Base-by-base conservation (phyloP, 192 early-diverging fungal genomes). In the Podila epigama region DNA sequence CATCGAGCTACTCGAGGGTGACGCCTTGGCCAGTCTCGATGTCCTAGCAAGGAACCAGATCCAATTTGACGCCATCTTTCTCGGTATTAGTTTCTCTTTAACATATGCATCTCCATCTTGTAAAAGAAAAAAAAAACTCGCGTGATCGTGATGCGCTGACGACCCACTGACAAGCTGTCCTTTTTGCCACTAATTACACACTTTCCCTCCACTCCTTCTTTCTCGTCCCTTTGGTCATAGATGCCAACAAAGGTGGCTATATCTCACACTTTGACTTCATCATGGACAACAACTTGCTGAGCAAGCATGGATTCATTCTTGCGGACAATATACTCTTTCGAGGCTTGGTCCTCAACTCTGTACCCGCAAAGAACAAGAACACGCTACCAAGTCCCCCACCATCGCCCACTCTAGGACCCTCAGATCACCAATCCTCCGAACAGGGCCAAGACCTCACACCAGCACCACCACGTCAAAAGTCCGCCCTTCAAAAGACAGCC, bases 201-300 rank as follows among this genome's bases (percentile, higher is more conserved):
- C 20, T 33, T 34, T 36, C 4, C 2, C 55, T 27, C 33, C 0
- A 13, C 15, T 25, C 4, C 32, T 10, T 18, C n/a, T 33, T 32
- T 22, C 8, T 44, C n/a, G 20, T 16, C 1, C 22, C 11, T 29
- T 34, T 40, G 16, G 4, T 16, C 39, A 22, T 44, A 85, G 92
- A 94, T 61, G 92, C 92, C 0, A 86, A 94, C 70, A 92, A 94
- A 67, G 64, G 69, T 25, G 82, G 81, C 5, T 92, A 94, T 60
- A 81, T 82, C 51, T 71, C 77, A 2, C 92, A 94, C 64, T 90
- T 83, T 41, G 81, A 92, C 36, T 72, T 79, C 11, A 82, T 90
- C 50, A 64, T 94, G 32, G 84, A 90, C n/a, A 75, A 81, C n/a
- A 66, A 82, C 16, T 66, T 92, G 12, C 68, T 94, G 6, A 25